Conservation (phyloP, 164 flowering plant species). For the Hamamelis virginiana region DNA sequence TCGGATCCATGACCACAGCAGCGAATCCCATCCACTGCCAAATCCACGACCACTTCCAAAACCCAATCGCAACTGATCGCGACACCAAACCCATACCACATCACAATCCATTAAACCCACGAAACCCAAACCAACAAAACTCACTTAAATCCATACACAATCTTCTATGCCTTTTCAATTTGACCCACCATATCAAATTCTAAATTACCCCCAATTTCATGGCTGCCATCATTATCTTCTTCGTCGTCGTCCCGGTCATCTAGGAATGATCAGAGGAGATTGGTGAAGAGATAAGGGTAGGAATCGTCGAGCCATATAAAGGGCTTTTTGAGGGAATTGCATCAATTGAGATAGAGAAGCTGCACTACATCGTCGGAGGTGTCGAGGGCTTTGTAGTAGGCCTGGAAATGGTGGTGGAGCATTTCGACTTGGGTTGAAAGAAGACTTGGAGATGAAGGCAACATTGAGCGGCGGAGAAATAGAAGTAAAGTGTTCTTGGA, state of each 20-base stretch:
- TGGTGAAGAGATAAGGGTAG: conserved; percentile 73
- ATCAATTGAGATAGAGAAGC: conserved; percentile 61
- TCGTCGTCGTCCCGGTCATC: conserved; percentile 24
- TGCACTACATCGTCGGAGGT: conserved; percentile 49
- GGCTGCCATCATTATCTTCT: background rate
- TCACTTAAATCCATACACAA: no score
- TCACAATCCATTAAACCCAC: no score
- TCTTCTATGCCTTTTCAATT: conserved; percentile 49
- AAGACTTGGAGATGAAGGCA: conserved; percentile 26
- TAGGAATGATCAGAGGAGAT: conserved; percentile 59
- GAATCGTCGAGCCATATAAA: conserved; percentile 79
- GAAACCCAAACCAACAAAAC: no score
- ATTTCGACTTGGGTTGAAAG: conserved; percentile 45
- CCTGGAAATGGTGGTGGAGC: conserved; percentile 55
- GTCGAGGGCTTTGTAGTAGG: conserved; percentile 72
- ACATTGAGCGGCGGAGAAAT: conserved; percentile 38
- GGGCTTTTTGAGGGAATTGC: conserved; percentile 64
- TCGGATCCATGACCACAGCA: no score
- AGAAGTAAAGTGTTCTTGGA: conserved; percentile 59
- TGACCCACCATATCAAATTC: conserved; percentile 27
- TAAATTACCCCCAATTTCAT: background rate
- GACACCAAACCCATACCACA: no score
- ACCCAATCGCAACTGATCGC: no score
- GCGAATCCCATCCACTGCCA: no score
- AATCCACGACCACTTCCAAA: no score